These are phyloP conservation scores for Populus euphratica DNA, from an alignment of 345 rosid genomes.

Conservation along the genomic window DNA sequence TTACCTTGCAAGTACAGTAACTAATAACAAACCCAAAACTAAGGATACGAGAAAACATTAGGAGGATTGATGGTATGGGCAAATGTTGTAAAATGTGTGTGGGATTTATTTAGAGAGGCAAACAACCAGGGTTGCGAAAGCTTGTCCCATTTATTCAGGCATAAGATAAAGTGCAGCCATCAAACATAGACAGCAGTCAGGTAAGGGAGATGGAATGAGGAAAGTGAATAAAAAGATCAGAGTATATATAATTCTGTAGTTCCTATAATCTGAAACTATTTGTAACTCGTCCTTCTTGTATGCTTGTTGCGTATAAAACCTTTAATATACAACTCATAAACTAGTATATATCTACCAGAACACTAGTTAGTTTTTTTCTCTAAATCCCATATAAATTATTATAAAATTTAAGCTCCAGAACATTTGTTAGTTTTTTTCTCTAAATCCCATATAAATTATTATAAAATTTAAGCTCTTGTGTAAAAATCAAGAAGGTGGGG, in stretches of 20 bases:
- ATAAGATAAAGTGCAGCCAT: not conserved
- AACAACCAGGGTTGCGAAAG: conserved; percentile 26
- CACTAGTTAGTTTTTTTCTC: not conserved
- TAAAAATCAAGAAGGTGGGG: not conserved
- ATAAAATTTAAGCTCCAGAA: not conserved
- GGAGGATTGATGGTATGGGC: conserved; percentile 1
- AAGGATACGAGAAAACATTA: not conserved
- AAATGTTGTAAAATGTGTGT: conserved; percentile 13
- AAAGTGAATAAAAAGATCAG: not conserved
- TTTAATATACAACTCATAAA: no score
- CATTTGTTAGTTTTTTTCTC: not conserved
- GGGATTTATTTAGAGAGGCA: conserved; percentile 23
- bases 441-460: not conserved
- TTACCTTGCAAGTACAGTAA: conserved; percentile 14
- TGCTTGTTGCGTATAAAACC: no score
- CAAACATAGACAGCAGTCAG: not conserved
- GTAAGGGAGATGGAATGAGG: not conserved
- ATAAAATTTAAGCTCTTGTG: not conserved
- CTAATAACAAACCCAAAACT: not conserved
- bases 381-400: not conserved
- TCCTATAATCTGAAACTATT: not conserved
- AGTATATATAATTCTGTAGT: not conserved
- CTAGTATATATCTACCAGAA: no score
- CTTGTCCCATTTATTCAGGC: conserved; percentile 14
- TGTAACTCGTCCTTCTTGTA: not conserved